phyloP scores from a whole-genome alignment of 2,329 filamentous ascomycete species.

The Thelonectria blattea region DNA sequence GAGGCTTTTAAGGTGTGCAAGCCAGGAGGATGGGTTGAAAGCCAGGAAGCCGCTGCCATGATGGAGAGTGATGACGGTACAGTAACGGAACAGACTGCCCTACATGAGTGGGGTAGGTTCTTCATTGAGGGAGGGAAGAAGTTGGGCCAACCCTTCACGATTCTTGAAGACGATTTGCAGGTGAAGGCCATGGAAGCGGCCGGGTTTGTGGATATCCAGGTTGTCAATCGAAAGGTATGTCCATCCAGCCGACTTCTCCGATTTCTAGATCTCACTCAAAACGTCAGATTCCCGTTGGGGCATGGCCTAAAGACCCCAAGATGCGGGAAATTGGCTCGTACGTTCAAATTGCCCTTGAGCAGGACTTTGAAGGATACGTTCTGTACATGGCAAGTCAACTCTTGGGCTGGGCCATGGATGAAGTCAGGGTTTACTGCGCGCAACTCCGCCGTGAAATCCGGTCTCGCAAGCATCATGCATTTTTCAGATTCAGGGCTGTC shows the following conservation, averaged over 20 bases:
- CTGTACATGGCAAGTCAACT: constrained; percentile 23
- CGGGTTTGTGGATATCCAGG: constrained; percentile 28
- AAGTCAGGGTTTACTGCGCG: constrained; percentile 17
- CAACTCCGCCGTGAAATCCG: constrained; percentile 23
- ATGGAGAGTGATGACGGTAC: constrained; percentile 43
- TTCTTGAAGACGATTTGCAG: constrained; percentile 30
- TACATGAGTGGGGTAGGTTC: constrained; percentile 39
- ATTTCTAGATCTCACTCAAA: background rate
- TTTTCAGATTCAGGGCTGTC: constrained; percentile 9
- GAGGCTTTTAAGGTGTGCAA: constrained; percentile 58
- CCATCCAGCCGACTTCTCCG: background rate
- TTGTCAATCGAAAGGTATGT: background rate
- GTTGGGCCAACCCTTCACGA: constrained; percentile 40
- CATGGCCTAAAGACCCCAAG: constrained; percentile 18
- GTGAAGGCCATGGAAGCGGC: constrained; percentile 32
- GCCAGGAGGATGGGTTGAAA: constrained; percentile 57
- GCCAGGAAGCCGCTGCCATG: constrained; percentile 39
- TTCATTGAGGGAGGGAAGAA: constrained; percentile 40
- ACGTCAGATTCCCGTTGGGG: constrained; percentile 12
- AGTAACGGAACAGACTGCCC: constrained; percentile 37
- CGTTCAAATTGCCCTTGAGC: constrained; percentile 17
- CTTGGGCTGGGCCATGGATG: constrained; percentile 17
- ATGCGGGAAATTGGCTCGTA: constrained; percentile 19
- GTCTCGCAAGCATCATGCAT: constrained; percentile 15
- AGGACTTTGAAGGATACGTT: constrained; percentile 24